A percentile compares a stretch with the other conserved stretches of the same genome.
Evolutionary conservation across 768 basidiomycete species (phyloP).

Genomic region (Strobilomyces confusus): DNA sequence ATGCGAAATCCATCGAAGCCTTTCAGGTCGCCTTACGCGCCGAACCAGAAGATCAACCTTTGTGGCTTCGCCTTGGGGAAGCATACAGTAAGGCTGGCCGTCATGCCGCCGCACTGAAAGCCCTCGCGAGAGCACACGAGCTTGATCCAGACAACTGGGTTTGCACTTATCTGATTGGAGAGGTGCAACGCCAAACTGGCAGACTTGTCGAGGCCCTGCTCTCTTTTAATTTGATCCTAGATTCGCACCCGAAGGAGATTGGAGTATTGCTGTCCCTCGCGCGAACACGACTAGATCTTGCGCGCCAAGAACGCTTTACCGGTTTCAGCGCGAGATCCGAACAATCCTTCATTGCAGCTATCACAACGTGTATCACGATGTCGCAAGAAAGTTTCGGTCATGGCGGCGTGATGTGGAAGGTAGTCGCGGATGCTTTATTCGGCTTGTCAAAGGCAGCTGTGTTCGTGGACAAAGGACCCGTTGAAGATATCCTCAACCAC

Average conservation of each 20-base stretch:
- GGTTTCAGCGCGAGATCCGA: conserved; percentile 77
- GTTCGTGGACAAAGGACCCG: conserved; percentile 42
- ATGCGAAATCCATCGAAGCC: conserved; percentile 70
- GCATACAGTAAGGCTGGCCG: conserved; percentile 87
- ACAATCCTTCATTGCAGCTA: conserved; percentile 60
- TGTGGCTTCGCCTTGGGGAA: conserved; percentile 92
- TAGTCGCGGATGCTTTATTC: conserved; percentile 70
- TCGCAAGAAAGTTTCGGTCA: conserved; percentile 57
- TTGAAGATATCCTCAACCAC: conserved; percentile 33
- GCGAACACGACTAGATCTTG: conserved; percentile 69
- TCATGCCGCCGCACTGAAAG: conserved; percentile 85
- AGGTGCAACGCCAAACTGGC: conserved; percentile 77
- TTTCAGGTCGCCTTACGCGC: conserved; percentile 85
- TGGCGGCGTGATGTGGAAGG: conserved; percentile 79
- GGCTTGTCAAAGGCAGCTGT: conserved; percentile 53
- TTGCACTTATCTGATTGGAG: conserved; percentile 76
- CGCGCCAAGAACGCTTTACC: conserved; percentile 55
- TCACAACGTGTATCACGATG: conserved; percentile 45
- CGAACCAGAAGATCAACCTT: conserved; percentile 66
- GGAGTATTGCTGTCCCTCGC: conserved; percentile 71
- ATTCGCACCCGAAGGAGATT: conserved; percentile 56
- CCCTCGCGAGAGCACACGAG: conserved; percentile 69
- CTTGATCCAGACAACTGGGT: conserved; percentile 80
- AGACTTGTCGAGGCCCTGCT: conserved; percentile 71
- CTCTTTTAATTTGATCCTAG: conserved; percentile 56